Percentiles rank a stretch among this genome's conserved stretches.
Evolutionary conservation across 2,329 filamentous ascomycete species (phyloP).

Genomic region (Aspergillus arachidicola): DNA sequence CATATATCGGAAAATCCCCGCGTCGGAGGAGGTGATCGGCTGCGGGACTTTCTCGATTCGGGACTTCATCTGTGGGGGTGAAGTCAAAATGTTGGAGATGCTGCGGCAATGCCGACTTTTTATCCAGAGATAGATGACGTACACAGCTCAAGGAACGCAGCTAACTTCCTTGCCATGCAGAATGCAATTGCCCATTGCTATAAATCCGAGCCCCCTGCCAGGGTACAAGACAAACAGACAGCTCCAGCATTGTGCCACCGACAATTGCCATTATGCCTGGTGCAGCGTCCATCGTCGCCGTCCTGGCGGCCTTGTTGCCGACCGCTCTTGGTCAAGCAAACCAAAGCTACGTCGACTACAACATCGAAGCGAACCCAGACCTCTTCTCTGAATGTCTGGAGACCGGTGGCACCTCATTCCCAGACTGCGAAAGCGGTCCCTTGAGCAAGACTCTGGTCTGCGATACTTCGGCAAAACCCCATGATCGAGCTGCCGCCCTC

Average conservation of each 20-base stretch:
- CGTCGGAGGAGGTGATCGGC: slow-evolving; percentile 22
- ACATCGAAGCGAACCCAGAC: slow-evolving; percentile 26
- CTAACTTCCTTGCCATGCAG: neutral
- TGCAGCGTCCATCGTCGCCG: slow-evolving; percentile 19
- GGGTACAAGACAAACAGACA: neutral
- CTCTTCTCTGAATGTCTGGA: slow-evolving; percentile 25
- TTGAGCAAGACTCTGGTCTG: slow-evolving; percentile 56
- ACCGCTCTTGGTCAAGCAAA: slow-evolving; percentile 29
- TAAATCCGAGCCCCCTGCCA: slow-evolving; percentile 3
- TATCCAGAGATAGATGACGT: neutral
- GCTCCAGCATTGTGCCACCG: neutral
- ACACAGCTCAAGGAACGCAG: slow-evolving; percentile 7
- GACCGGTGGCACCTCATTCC: slow-evolving; percentile 40
- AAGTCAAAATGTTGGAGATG: slow-evolving; percentile 5
- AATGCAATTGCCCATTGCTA: slow-evolving; percentile 4
- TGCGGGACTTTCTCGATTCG: slow-evolving; percentile 22
- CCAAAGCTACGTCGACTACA: slow-evolving; percentile 31
- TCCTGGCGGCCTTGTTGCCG: slow-evolving; percentile 26
- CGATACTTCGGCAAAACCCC: slow-evolving; percentile 44
- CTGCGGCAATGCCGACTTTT: neutral
- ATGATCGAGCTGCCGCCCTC: slow-evolving; percentile 51
- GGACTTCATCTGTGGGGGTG: slow-evolving; percentile 11
- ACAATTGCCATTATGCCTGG: slow-evolving; percentile 19
- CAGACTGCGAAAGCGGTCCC: slow-evolving; percentile 56
- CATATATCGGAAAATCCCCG: slow-evolving; percentile 14